Conservation (phyloP, 331 rosid species). For the Stylosanthes scabra region DNA sequence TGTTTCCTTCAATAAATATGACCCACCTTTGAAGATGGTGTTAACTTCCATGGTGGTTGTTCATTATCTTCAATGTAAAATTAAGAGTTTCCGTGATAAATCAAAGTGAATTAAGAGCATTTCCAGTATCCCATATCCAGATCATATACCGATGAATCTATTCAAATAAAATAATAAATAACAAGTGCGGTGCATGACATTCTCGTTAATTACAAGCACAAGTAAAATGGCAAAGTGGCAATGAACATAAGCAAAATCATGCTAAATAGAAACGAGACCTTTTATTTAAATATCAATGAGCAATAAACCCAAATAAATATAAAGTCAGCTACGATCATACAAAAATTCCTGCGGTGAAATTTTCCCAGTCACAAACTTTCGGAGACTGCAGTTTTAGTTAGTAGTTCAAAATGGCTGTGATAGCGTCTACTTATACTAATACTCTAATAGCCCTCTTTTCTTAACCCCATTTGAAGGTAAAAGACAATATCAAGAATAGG, state of each 20-base stretch:
- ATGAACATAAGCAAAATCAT: background rate
- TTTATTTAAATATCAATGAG: background rate
- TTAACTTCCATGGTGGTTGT: background rate
- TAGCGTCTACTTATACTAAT: conserved; percentile 15
- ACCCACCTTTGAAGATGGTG: background rate
- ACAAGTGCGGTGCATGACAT: background rate
- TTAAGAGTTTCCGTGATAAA: background rate
- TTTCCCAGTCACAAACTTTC: background rate
- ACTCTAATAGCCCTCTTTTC: background rate
- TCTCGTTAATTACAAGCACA: background rate
- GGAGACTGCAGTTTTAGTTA: background rate
- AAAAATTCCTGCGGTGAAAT: background rate
- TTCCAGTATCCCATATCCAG: background rate
- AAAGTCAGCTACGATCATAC: conserved; percentile 9
- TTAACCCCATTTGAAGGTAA: background rate
- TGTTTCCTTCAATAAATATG: background rate
- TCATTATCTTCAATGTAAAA: background rate
- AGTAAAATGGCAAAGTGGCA: background rate
- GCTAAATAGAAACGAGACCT: background rate
- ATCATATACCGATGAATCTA: background rate
- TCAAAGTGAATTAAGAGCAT: conserved; percentile 2
- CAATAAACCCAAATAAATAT: background rate
- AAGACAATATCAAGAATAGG: conserved; percentile 3
- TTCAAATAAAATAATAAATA: background rate
- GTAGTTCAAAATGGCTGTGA: background rate